A percentile compares a stretch with the other conserved stretches of the same genome.
phyloP scores from a whole-genome alignment of 495 filamentous ascomycete species.

The Lophiotrema nucula region DNA sequence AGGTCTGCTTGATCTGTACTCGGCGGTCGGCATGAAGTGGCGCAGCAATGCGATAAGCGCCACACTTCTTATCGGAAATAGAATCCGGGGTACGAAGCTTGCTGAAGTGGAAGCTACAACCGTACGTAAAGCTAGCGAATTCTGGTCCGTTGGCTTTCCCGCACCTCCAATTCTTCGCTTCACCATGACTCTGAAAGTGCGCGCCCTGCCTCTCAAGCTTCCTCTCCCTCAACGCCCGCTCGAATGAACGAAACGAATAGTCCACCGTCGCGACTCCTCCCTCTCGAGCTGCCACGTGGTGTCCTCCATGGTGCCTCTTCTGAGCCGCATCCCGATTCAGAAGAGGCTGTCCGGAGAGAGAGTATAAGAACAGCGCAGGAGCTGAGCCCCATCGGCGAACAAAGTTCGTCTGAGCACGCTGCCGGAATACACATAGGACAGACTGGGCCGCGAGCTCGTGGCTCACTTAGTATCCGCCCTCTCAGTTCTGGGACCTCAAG shows the following conservation, averaged over 20 bases:
- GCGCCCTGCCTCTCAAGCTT: not conserved
- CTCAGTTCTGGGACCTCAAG: not conserved
- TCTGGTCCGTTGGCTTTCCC: too few species aligned
- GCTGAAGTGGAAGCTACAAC: too few species aligned
- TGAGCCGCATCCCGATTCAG: constrained; percentile 28
- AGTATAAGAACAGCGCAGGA: constrained; percentile 24
- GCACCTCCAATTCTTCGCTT: too few species aligned
- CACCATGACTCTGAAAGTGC: not conserved
- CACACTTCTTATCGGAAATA: constrained; percentile 2
- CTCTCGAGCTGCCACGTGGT: constrained; percentile 18
- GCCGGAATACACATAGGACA: constrained; percentile 1
- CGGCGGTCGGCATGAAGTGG: too few species aligned
- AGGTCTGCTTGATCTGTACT: too few species aligned
- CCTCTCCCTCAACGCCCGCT: not conserved
- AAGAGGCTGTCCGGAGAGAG: constrained; percentile 11
- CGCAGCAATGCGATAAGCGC: too few species aligned
- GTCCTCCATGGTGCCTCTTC: not conserved
- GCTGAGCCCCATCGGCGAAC: constrained; percentile 10
- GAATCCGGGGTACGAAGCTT: too few species aligned
- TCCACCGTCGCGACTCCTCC: constrained; percentile 8
- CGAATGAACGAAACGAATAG: constrained; percentile 12
- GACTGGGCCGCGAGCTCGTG: not conserved
- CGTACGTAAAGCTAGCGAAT: too few species aligned
- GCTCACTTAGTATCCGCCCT: constrained; percentile 8
- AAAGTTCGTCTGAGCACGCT: not conserved